These are phyloP conservation scores for Aspergillus melleus DNA, from an alignment of 2,329 filamentous ascomycete genomes.

Conservation along the genomic window DNA sequence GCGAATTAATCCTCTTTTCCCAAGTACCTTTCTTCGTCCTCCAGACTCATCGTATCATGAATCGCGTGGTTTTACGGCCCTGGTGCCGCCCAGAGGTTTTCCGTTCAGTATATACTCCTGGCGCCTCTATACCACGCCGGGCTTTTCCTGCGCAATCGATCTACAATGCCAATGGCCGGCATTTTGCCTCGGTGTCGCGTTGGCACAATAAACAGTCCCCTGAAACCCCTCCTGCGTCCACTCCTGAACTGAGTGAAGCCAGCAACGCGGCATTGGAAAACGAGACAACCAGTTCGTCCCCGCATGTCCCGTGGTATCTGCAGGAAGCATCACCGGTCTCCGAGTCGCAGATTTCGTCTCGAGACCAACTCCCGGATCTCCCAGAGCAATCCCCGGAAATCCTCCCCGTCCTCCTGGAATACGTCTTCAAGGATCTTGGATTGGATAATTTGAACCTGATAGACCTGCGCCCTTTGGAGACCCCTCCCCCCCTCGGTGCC, in stretches of 20 bases:
- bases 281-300: constrained; percentile 9
- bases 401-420: constrained; percentile 70
- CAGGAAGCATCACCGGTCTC: constrained; percentile 60
- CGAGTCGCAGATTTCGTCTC: constrained; percentile 47
- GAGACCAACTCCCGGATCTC: constrained; percentile 61
- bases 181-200: constrained; percentile 25
- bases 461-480: constrained; percentile 81
- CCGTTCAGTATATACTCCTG: constrained; percentile 31
- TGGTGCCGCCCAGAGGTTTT: constrained; percentile 29
- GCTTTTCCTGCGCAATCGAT: constrained; percentile 14
- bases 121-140: constrained; percentile 25
- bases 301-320: constrained; percentile 73
- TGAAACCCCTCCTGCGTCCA: constrained; percentile 8
- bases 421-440: constrained; percentile 80
- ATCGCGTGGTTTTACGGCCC: constrained; percentile 31
- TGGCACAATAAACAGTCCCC: constrained; percentile 27
- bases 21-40: background rate
- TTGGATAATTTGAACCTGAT: constrained; percentile 78
- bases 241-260: constrained; percentile 5
- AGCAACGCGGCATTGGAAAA: constrained; percentile 2
- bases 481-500: constrained; percentile 80
- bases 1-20: background rate
- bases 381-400: constrained; percentile 71
- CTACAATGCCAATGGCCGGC: constrained; percentile 17
- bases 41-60: constrained; percentile 26